Evolutionary conservation across 305 asterid genomes (phyloP), one percentile per base, ranked within the genome.

Genomic region (Ajuga reptans): DNA sequence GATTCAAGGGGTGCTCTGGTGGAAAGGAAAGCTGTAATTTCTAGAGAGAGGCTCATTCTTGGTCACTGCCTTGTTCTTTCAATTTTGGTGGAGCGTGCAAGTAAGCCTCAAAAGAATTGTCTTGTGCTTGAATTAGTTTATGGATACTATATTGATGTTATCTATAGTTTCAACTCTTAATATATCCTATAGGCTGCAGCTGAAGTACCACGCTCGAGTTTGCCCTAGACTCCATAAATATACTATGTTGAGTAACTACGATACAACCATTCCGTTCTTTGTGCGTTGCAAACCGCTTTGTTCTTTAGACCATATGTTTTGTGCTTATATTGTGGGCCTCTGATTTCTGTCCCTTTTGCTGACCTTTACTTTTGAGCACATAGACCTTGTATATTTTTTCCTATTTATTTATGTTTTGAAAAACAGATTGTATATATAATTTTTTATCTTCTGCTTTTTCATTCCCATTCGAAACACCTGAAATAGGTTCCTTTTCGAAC

Each of bases 1-100:
- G 99, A 91, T 81, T 87, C 99, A 14, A 89, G 96, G 87, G 91
- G 93, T 78, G 86, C 91, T 68, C 70, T 93, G 65, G 96, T 88
- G 80, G 97, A 93, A 83, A 77, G 96, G 72, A 84, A 83, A 83
- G 96, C 97, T 85, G 96, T 93, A 41, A 83, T 91, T 71, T 81
- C 87, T 59, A 85, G 97, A 83, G 97, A 93, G 81, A 86, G 99
- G 82, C 93, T 91, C 66, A 81, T 87, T 72, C 91, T 91, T 82
- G 91, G 96, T 60, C 99, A 93, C 71, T 91, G 96, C 85, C 96
- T 93, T 78, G 92, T 89, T 67, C 95, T 93, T 61, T 91, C 96
- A 51, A 79, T 82, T 69, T 80, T 93, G 84, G 88, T 93, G 75
- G 91, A 78, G 60, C 88, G 87, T 72, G 84, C 96, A 76, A 83